Evolutionary conservation across 2,329 filamentous ascomycete species (phyloP).

Genomic region (Lasiodiplodia hormozganensis): DNA sequence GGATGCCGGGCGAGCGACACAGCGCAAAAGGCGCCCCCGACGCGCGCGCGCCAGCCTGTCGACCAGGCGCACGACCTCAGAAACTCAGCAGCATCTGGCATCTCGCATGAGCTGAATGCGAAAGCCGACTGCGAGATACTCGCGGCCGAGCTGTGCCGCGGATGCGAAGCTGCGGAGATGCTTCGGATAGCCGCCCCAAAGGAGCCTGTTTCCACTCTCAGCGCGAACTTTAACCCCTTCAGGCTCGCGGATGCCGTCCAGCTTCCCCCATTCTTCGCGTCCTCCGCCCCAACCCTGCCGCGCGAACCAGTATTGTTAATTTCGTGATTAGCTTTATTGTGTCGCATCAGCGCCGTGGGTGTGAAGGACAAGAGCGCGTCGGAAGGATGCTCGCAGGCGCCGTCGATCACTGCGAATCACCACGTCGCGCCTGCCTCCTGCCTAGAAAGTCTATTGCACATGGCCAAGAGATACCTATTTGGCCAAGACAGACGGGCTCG

Average conservation of each 20-base stretch:
- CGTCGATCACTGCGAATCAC: conserved; percentile 5
- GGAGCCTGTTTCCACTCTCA: background rate
- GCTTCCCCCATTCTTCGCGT: background rate
- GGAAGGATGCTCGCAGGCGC: background rate
- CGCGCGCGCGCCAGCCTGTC: background rate
- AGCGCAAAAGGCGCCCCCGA: conserved; percentile 8
- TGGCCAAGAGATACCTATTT: conserved; percentile 14
- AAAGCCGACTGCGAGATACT: background rate
- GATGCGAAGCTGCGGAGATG: conserved; percentile 2
- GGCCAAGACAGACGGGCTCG: conserved; percentile 6
- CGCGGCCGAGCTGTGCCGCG: conserved; percentile 13
- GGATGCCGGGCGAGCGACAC: conserved; percentile 16
- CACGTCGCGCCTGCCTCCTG: conserved; percentile 17
- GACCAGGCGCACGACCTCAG: conserved; percentile 1
- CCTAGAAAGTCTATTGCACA: conserved; percentile 13
- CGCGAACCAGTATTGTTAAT: background rate
- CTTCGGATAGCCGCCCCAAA: conserved; percentile 18
- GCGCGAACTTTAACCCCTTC: conserved; percentile 9
- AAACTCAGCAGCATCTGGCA: background rate
- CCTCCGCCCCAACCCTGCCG: background rate
- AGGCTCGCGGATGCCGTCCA: background rate
- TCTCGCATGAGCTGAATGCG: background rate
- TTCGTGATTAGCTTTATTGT: background rate
- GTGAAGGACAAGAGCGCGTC: background rate
- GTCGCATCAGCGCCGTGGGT: background rate